Evolutionary conservation across 371 early-diverging fungal genomes (phyloP), one percentile per base, ranked within the genome.

Genomic region (Mucor plumbeus): DNA sequence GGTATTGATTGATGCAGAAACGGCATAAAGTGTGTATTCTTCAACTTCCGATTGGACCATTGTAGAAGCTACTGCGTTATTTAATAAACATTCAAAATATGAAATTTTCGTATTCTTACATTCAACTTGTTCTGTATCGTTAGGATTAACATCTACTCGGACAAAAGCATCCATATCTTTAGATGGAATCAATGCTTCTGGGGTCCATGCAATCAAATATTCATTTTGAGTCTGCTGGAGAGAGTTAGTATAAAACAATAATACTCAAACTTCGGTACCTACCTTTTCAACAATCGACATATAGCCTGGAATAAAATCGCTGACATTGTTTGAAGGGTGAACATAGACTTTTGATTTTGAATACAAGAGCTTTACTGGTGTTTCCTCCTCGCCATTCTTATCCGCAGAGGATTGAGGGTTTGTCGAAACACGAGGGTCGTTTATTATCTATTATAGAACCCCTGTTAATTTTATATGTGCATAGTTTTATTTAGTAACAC

Each of bases 291-390:
- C 73, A 57, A 84, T 71, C 0, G 80, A 79, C 9, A 84, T 59
- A 55, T 73, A 81, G 0, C 84, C 84, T 13, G 81, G 77, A 58
- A 84, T 81, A 40, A 67, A 74, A 33, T 74, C 79, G 6, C 48
- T 50, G 8, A 63, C 34, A 67, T 78, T 66, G 5, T 58, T 60
- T 17, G 79, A 78, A 15, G 80, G 81, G 60, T 84, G 81, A 31
- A 84, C 73, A 61, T 78, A 84, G 14, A 84, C 84, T 64, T 84
- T 84, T 9, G 81, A 79, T 64, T 83, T 83, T 1, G 81, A 83
- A 58, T 76, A 81, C 13, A 83, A 41, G 9, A 83, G 48, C 14
- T 79, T 77, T 7, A 79, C 78, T 48, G 73, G 50, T 7, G 17
- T 13, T 0, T 59, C 61, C 41, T 19, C 54, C 31, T 41, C 31